Percentiles rank a stretch among this genome's conserved stretches.
Conservation (phyloP, 148 eudicot genomes). For the Tetragonia tetragonoides region DNA sequence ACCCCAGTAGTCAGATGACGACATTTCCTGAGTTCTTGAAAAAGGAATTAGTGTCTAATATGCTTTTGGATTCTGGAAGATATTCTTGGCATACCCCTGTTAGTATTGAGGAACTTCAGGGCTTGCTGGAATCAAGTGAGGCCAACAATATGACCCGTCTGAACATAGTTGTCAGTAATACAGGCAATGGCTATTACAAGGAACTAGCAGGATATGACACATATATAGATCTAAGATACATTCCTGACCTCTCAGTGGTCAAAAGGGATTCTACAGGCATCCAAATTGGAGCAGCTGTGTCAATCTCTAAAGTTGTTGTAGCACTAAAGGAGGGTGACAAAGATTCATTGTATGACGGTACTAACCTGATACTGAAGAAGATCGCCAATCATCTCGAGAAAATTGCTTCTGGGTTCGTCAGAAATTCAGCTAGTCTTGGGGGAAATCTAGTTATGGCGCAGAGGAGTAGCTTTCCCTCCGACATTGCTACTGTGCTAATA, state of each 20-base stretch:
- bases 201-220: constrained; percentile 47
- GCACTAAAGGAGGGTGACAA: constrained; percentile 42
- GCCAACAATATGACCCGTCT: constrained; percentile 28
- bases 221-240: constrained; percentile 66
- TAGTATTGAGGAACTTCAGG: constrained; percentile 58
- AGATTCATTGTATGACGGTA: constrained; percentile 8
- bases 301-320: constrained; percentile 64
- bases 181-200: constrained; percentile 82
- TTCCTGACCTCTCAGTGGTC: constrained; percentile 66
- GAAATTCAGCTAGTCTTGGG: constrained; percentile 91
- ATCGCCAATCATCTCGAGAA: constrained; percentile 78
- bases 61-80: constrained; percentile 40
- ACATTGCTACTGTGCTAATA: constrained; percentile 75
- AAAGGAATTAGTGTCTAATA: constrained; percentile 36
- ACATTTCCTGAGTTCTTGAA: constrained; percentile 68
- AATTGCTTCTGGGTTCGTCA: constrained; percentile 60
- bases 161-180: constrained; percentile 76
- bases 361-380: constrained; percentile 37
- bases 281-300: constrained; percentile 74
- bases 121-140: constrained; percentile 33
- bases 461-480: constrained; percentile 75
- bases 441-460: constrained; percentile 97
- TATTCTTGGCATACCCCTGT: constrained; percentile 70
- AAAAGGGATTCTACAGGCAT: constrained; percentile 44
- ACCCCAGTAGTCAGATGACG: constrained; percentile 33